phyloP scores from a whole-genome alignment of 441 rosid genomes.

The Isatis lusitanica region DNA sequence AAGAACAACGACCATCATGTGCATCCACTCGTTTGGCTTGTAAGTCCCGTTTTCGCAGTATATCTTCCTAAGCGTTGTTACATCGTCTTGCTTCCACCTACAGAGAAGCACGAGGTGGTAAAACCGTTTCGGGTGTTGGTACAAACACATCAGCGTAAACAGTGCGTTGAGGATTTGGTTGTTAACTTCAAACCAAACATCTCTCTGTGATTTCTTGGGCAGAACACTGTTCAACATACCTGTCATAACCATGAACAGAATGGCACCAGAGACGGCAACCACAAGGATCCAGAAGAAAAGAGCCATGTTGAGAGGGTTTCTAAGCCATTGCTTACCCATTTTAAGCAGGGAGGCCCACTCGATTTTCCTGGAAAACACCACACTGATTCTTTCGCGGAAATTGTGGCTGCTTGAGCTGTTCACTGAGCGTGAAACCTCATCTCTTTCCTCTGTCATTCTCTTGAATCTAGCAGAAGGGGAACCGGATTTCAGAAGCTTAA shows the following conservation, averaged over 20 bases:
- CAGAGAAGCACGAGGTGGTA: slow-evolving; percentile 74
- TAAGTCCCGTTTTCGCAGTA: slow-evolving; percentile 79
- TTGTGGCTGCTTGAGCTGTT: slow-evolving; percentile 40
- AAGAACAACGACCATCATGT: slow-evolving; percentile 75
- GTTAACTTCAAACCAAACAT: slow-evolving; percentile 83
- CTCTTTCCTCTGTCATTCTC: slow-evolving; percentile 59
- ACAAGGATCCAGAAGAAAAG: slow-evolving; percentile 59
- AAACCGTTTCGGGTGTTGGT: slow-evolving; percentile 78
- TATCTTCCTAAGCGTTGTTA: slow-evolving; percentile 55
- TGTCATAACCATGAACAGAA: slow-evolving; percentile 83
- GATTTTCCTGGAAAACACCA: slow-evolving; percentile 49
- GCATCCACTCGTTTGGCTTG: slow-evolving; percentile 78
- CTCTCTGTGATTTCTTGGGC: slow-evolving; percentile 60
- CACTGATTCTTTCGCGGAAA: slow-evolving; percentile 51
- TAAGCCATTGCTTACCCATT: slow-evolving; percentile 65
- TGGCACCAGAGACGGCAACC: slow-evolving; percentile 80
- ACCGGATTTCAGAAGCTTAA: slow-evolving; percentile 47
- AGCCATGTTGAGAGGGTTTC: slow-evolving; percentile 73
- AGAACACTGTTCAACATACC: slow-evolving; percentile 70
- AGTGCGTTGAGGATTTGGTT: slow-evolving; percentile 88
- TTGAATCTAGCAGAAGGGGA: slow-evolving; percentile 62
- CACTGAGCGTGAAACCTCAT: slow-evolving; percentile 58
- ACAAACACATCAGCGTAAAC: slow-evolving; percentile 81
- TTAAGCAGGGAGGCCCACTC: slow-evolving; percentile 57
- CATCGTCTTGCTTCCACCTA: slow-evolving; percentile 74